Conservation (phyloP, 2,329 filamentous ascomycete genomes). For the Helicocarpus griseus region DNA sequence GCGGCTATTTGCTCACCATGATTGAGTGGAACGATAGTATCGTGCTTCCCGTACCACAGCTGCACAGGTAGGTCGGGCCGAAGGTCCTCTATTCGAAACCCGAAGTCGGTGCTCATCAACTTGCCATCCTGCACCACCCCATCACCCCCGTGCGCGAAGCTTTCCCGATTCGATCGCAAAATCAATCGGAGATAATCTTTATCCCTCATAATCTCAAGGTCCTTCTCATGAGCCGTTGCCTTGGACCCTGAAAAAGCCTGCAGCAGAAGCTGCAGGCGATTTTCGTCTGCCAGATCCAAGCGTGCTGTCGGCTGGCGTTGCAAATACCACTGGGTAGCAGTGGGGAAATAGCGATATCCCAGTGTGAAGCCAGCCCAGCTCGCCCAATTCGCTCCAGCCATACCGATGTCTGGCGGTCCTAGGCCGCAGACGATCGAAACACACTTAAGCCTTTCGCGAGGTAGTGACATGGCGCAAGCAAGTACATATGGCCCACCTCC, state of each 20-base stretch:
- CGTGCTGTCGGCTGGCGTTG: slow-evolving; percentile 16
- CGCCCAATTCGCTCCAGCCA: slow-evolving; percentile 17
- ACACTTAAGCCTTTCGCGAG: slow-evolving; percentile 23
- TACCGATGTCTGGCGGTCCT: slow-evolving; percentile 27
- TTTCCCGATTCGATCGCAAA: slow-evolving; percentile 16
- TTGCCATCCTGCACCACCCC: slow-evolving; percentile 22
- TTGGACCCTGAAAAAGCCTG: not conserved
- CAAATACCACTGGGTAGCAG: slow-evolving; percentile 19
- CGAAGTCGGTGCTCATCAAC: slow-evolving; percentile 20
- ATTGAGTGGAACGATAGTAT: slow-evolving; percentile 24
- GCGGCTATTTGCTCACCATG: slow-evolving; percentile 24
- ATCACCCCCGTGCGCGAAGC: slow-evolving; percentile 23
- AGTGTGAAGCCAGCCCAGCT: slow-evolving; percentile 22
- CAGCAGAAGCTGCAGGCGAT: slow-evolving; percentile 18
- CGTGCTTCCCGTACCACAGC: slow-evolving; percentile 28
- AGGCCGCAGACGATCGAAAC: slow-evolving; percentile 31
- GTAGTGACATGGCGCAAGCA: slow-evolving; percentile 35
- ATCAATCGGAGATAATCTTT: slow-evolving; percentile 15
- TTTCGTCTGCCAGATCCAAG: slow-evolving; percentile 26
- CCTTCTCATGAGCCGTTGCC: slow-evolving; percentile 14
- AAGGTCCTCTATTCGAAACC: slow-evolving; percentile 28
- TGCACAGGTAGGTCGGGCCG: slow-evolving; percentile 25
- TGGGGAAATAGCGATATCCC: slow-evolving; percentile 20
- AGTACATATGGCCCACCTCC: slow-evolving; percentile 41
- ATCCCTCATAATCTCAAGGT: slow-evolving; percentile 17